phyloP scores from a whole-genome alignment of 2,329 filamentous ascomycete species.

The Epichloe gansuensis region DNA sequence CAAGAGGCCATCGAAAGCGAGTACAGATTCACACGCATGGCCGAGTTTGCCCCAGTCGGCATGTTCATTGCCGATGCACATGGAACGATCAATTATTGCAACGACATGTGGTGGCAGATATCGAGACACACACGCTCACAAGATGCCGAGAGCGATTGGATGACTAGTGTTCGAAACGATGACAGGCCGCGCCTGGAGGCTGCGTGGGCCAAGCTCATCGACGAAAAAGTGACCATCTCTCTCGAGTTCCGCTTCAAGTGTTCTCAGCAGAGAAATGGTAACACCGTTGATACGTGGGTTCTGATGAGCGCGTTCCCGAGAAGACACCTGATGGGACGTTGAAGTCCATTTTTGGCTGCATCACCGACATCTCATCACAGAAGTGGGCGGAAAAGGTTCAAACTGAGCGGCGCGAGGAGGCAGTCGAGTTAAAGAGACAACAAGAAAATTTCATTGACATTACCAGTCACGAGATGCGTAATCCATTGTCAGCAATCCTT shows the following conservation, averaged over 20 bases:
- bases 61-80: conserved; percentile 70
- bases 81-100: conserved; percentile 66
- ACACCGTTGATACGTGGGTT: conserved; percentile 59
- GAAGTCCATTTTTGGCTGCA: conserved; percentile 66
- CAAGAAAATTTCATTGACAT: conserved; percentile 64
- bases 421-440: conserved; percentile 65
- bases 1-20: conserved; percentile 56
- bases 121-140: conserved; percentile 51
- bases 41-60: conserved; percentile 71
- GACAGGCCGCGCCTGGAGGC: conserved; percentile 47
- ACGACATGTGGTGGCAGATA: conserved; percentile 67
- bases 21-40: conserved; percentile 72
- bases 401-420: conserved; percentile 65
- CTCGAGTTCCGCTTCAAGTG: conserved; percentile 67
- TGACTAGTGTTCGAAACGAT: conserved; percentile 57
- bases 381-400: conserved; percentile 78
- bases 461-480: conserved; percentile 65
- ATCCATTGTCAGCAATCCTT: conserved; percentile 61
- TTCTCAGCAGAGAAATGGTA: conserved; percentile 47
- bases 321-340: conserved; percentile 50
- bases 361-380: conserved; percentile 77
- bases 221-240: conserved; percentile 51
- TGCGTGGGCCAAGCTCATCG: conserved; percentile 51
- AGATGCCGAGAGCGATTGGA: conserved; percentile 53
- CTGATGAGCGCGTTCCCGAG: conserved; percentile 65